Evolutionary conservation across 352 stramenopile genomes (phyloP).

Genomic region (Pseudoperonospora humuli): DNA sequence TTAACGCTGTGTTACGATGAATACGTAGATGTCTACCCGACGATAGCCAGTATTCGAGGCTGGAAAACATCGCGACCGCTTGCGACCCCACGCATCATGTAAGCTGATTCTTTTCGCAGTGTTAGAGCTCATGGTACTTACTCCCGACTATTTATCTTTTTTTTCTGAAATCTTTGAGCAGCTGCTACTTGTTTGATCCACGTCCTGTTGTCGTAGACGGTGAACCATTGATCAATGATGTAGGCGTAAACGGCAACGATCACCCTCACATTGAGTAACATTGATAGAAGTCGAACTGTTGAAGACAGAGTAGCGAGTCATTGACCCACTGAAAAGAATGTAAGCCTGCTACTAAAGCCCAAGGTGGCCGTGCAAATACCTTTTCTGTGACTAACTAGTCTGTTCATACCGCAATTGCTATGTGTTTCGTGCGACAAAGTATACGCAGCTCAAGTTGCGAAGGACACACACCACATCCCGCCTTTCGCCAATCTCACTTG

Average conservation of each 20-base stretch:
- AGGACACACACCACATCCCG: too few relatives aligned
- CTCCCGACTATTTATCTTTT: background rate
- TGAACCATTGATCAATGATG: constrained; percentile 57
- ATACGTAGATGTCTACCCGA: constrained; percentile 93
- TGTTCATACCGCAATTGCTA: too few relatives aligned
- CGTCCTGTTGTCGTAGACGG: constrained; percentile 34
- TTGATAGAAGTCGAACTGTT: constrained; percentile 2
- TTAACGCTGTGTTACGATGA: constrained; percentile 8
- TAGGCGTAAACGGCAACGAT: constrained; percentile 32
- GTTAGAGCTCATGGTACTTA: background rate
- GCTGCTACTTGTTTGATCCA: constrained; percentile 56
- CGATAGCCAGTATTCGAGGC: constrained; percentile 91
- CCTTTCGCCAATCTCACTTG: too few relatives aligned
- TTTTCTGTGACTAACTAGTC: too few relatives aligned
- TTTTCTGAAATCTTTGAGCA: constrained; percentile 12
- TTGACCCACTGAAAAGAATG: constrained; percentile 2
- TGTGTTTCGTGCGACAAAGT: too few relatives aligned
- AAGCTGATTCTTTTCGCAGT: constrained; percentile 21
- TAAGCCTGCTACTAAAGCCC: background rate
- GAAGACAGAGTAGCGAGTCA: constrained; percentile 1
- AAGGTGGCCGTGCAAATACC: constrained; percentile 8
- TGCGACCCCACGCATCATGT: constrained; percentile 88
- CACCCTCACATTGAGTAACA: constrained; percentile 53
- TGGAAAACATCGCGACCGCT: constrained; percentile 91
- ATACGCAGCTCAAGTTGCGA: too few relatives aligned